Conservation (phyloP, 495 filamentous ascomycete species). For the Penicillium ucsense region DNA sequence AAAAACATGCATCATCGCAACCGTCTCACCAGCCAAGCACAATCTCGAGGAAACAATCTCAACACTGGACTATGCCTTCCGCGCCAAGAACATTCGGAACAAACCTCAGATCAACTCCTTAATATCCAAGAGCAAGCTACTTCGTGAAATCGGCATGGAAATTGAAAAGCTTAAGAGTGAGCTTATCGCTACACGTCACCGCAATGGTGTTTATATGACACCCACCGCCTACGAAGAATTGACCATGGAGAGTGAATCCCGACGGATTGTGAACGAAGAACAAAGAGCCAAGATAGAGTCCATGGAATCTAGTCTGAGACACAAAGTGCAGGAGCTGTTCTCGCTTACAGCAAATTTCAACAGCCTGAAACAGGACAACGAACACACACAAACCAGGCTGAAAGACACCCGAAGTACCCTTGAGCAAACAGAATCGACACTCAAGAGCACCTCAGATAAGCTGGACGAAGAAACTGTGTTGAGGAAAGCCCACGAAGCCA, state of each 20-base stretch:
- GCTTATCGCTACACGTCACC: constrained; percentile 82
- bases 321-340: constrained; percentile 88
- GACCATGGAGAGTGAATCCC: constrained; percentile 80
- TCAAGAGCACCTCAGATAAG: constrained; percentile 62
- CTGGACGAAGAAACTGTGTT: constrained; percentile 73
- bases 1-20: constrained; percentile 98
- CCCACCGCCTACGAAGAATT: constrained; percentile 79
- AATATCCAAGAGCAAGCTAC: constrained; percentile 82
- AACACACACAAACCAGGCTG: constrained; percentile 57
- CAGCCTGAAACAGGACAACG: constrained; percentile 75
- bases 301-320: constrained; percentile 77
- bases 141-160: constrained; percentile 83
- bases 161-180: constrained; percentile 92
- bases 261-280: constrained; percentile 86
- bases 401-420: constrained; percentile 72
- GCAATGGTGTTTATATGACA: constrained; percentile 89
- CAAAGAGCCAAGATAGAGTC: constrained; percentile 86
- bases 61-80: constrained; percentile 92
- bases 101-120: constrained; percentile 91
- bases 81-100: constrained; percentile 96
- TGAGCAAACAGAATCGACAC: constrained; percentile 75
- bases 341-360: constrained; percentile 75
- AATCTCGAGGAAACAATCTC: constrained; percentile 98
- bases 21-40: constrained; percentile 84
- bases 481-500: constrained; percentile 75